Evolutionary conservation across 2,329 filamentous ascomycete species (phyloP).

Genomic region (Fusarium mangiferae): DNA sequence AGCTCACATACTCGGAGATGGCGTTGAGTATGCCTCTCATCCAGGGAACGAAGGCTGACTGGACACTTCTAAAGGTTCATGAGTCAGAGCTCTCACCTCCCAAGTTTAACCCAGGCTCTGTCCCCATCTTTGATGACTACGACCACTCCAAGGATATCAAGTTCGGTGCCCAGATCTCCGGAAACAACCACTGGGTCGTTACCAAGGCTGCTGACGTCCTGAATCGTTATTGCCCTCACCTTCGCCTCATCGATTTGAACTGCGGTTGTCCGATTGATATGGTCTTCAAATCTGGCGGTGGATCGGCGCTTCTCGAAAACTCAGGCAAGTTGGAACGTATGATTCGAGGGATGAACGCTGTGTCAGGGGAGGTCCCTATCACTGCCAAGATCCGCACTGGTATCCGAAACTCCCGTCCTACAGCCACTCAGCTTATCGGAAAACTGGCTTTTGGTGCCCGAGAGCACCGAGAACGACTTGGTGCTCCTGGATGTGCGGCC

Average conservation of each 20-base stretch:
- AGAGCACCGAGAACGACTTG: conserved; percentile 75
- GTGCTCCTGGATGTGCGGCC: conserved; percentile 88
- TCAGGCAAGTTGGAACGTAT: conserved; percentile 93
- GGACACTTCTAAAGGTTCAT: conserved; percentile 94
- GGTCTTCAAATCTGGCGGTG: conserved; percentile 87
- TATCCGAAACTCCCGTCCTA: conserved; percentile 81
- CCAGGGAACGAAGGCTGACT: conserved; percentile 90
- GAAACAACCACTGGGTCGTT: conserved; percentile 90
- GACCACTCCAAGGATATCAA: conserved; percentile 84
- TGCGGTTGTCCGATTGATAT: conserved; percentile 98
- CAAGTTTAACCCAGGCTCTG: conserved; percentile 64
- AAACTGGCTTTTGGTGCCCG: conserved; percentile 82
- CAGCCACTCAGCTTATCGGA: conserved; percentile 82
- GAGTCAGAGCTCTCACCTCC: conserved; percentile 82
- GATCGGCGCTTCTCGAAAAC: conserved; percentile 90
- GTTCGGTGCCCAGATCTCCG: conserved; percentile 93
- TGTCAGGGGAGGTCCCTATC: conserved; percentile 90
- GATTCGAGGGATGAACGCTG: conserved; percentile 92
- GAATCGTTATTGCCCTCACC: conserved; percentile 78
- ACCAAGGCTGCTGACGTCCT: conserved; percentile 89
- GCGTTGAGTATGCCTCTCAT: conserved; percentile 90
- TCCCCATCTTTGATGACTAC: conserved; percentile 76
- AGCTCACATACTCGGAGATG: conserved; percentile 98
- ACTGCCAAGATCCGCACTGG: conserved; percentile 96
- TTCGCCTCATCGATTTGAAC: conserved; percentile 94